Evolutionary conservation across 2,329 filamentous ascomycete species (phyloP).

Genomic region (Ophiostoma novo-ulmi): DNA sequence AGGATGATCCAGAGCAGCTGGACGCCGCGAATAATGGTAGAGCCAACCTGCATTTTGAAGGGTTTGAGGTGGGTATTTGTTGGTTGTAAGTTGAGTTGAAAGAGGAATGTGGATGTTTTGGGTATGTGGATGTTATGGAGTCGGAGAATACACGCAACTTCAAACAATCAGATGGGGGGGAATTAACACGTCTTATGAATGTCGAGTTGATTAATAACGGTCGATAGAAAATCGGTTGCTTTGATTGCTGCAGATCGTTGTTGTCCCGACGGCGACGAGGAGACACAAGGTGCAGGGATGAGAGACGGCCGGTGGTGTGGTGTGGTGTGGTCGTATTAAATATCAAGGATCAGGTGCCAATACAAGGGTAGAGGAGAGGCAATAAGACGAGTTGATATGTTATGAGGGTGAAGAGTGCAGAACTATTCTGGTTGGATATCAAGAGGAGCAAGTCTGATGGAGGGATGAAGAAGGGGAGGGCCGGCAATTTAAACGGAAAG

Average conservation of each 20-base stretch:
- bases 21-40: constrained; percentile 39
- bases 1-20: constrained; percentile 51
- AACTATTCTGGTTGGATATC: not conserved
- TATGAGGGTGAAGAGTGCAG: not conserved
- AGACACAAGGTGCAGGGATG: constrained; percentile 21
- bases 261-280: constrained; percentile 23
- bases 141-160: not conserved
- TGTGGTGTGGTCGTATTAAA: constrained; percentile 8
- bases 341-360: constrained; percentile 13
- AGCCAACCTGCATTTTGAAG: constrained; percentile 35
- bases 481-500: constrained; percentile 22
- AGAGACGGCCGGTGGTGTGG: constrained; percentile 17
- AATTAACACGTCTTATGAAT: not conserved
- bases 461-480: constrained; percentile 7
- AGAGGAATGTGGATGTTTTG: not conserved
- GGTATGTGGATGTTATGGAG: constrained; percentile 5
- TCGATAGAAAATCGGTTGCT: not conserved
- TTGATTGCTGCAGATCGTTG: not conserved
- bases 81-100: not conserved
- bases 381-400: not conserved
- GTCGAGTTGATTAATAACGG: not conserved
- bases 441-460: not conserved
- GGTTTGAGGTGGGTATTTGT: constrained; percentile 3
- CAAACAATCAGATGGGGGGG: not conserved
- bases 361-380: not conserved